Percentiles rank a stretch among this genome's conserved stretches.
These are phyloP conservation scores for Friedmanniomyces simplex DNA, from an alignment of 495 filamentous ascomycete genomes.

Conservation along the genomic window DNA sequence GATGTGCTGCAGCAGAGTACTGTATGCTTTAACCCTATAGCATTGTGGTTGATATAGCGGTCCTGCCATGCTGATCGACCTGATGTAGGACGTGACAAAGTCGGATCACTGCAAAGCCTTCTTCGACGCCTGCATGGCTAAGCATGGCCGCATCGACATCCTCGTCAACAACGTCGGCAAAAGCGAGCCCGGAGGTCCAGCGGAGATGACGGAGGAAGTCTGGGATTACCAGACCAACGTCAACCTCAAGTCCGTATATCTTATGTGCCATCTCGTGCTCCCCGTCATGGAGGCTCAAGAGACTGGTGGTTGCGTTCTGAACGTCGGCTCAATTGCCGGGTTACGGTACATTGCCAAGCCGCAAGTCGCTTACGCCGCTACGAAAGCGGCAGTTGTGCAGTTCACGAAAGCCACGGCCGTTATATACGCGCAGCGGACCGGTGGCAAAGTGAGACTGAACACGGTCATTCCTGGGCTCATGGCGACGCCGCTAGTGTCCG, in stretches of 20 bases:
- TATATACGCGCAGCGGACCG: constrained; percentile 34
- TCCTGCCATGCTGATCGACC: no score
- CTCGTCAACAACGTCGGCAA: constrained; percentile 46
- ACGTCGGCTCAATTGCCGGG: constrained; percentile 39
- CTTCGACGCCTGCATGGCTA: constrained; percentile 37
- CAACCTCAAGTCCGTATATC: constrained; percentile 45
- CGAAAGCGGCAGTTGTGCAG: constrained; percentile 24
- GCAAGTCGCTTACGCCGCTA: constrained; percentile 41
- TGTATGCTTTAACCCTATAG: not conserved
- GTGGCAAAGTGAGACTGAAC: constrained; percentile 38
- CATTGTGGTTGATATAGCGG: no score
- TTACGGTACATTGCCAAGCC: constrained; percentile 45
- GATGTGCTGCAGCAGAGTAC: constrained; percentile 1
- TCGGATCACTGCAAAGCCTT: constrained; percentile 34
- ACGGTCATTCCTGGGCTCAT: constrained; percentile 45
- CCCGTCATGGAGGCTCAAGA: constrained; percentile 41
- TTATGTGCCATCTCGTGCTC: constrained; percentile 37
- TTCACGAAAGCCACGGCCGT: constrained; percentile 43
- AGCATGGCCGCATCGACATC: constrained; percentile 45
- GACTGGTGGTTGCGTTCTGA: constrained; percentile 34
- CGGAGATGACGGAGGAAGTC: constrained; percentile 36
- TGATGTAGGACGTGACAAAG: constrained; percentile 37
- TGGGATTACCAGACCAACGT: constrained; percentile 43
- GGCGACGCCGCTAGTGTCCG: constrained; percentile 38
- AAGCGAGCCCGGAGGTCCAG: constrained; percentile 41